Conservation (phyloP, 805 yeast genomes). For the Sugiyamaella mastotermitis region DNA sequence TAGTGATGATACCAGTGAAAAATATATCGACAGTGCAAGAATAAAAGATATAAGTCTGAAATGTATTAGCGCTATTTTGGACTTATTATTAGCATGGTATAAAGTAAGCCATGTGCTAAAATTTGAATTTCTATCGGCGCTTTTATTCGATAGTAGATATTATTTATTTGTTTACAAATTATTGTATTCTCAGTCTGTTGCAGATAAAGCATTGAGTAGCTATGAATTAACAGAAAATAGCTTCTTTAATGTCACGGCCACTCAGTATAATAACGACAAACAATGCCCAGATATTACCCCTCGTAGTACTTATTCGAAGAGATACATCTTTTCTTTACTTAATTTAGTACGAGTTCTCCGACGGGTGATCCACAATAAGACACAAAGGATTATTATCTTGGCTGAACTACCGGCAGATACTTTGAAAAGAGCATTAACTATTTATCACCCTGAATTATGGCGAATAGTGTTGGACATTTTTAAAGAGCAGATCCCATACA, state of each 20-base stretch:
- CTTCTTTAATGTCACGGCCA: background rate
- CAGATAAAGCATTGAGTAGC: slow-evolving; percentile 15
- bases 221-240: background rate
- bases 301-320: slow-evolving; percentile 12
- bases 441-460: slow-evolving; percentile 59
- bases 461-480: slow-evolving; percentile 66
- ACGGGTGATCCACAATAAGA: slow-evolving; percentile 55
- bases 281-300: too few species aligned
- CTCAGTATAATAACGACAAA: slow-evolving; percentile 1
- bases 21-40: slow-evolving; percentile 21
- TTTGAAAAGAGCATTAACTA: slow-evolving; percentile 49
- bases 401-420: slow-evolving; percentile 56
- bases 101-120: slow-evolving; percentile 72
- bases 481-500: slow-evolving; percentile 79
- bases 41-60: slow-evolving; percentile 60
- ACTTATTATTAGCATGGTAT: slow-evolving; percentile 65
- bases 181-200: slow-evolving; percentile 22
- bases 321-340: slow-evolving; percentile 29
- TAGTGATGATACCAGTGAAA: slow-evolving; percentile 3
- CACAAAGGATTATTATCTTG: slow-evolving; percentile 65
- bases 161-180: slow-evolving; percentile 35
- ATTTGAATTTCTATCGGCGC: slow-evolving; percentile 62
- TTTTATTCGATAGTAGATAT: slow-evolving; percentile 69
- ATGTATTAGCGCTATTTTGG: slow-evolving; percentile 48
- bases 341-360: slow-evolving; percentile 53